A percentile compares a stretch with the other conserved stretches of the same genome.
phyloP scores from a whole-genome alignment of 768 basidiomycete genomes.

The Suillus hirtellus region DNA sequence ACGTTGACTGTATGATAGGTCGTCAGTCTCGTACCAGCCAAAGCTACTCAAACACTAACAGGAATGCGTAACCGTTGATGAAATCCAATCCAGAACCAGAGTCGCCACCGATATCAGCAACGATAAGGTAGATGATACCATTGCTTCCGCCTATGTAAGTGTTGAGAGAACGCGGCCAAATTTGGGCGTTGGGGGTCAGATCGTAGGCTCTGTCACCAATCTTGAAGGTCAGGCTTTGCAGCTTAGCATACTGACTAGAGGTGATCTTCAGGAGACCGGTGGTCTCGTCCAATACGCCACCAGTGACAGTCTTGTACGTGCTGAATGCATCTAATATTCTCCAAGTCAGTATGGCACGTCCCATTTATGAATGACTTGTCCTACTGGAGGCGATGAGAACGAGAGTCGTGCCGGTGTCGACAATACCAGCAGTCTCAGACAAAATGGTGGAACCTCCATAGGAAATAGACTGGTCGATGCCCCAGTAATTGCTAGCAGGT shows the following conservation, averaged over 20 bases:
- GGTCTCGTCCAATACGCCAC: constrained; percentile 23
- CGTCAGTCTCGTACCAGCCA: constrained; percentile 3
- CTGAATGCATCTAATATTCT: constrained; percentile 23
- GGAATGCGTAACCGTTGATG: constrained; percentile 22
- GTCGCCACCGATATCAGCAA: constrained; percentile 21
- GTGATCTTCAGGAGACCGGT: constrained; percentile 34
- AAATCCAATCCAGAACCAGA: constrained; percentile 27
- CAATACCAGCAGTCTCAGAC: constrained; percentile 30
- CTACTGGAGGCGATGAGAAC: constrained; percentile 24
- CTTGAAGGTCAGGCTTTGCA: constrained; percentile 29
- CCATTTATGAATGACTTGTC: background rate
- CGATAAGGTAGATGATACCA: constrained; percentile 30
- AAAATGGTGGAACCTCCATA: constrained; percentile 28
- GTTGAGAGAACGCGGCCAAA: constrained; percentile 37
- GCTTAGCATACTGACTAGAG: constrained; percentile 23
- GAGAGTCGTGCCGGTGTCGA: constrained; percentile 35
- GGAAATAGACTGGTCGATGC: constrained; percentile 31
- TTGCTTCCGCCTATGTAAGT: constrained; percentile 27
- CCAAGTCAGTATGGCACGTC: constrained; percentile 4
- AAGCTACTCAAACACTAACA: constrained; percentile 19
- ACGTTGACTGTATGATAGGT: constrained; percentile 31
- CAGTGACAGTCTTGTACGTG: constrained; percentile 26
- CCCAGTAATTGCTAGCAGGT: constrained; percentile 31
- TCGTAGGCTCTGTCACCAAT: constrained; percentile 23
- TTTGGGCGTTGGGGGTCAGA: constrained; percentile 31